phyloP scores from a whole-genome alignment of 2,329 filamentous ascomycete genomes.

The Hypoxylon rubiginosum region DNA sequence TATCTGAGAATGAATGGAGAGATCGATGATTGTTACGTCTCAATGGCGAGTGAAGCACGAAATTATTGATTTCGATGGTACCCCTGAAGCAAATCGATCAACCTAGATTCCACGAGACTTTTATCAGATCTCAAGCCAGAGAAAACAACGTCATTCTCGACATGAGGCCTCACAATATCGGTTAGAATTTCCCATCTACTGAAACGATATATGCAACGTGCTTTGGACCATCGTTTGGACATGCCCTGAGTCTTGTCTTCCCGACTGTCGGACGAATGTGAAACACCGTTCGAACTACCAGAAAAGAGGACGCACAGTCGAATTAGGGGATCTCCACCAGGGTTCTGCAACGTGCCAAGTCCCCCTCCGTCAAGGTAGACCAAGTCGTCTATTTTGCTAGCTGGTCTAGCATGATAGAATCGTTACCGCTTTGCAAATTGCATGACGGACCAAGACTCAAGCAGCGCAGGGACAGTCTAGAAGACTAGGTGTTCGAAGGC shows the following conservation, averaged over 20 bases:
- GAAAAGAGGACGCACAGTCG: slow-evolving; percentile 17
- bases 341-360: slow-evolving; percentile 40
- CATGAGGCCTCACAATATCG: slow-evolving; percentile 38
- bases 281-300: slow-evolving; percentile 7
- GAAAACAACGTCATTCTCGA: slow-evolving; percentile 30
- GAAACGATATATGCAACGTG: slow-evolving; percentile 36
- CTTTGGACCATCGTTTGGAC: slow-evolving; percentile 30
- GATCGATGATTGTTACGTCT: neutral
- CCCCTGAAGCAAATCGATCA: slow-evolving; percentile 22
- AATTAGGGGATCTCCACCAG: slow-evolving; percentile 25
- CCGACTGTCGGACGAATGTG: neutral
- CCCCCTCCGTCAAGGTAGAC: slow-evolving; percentile 21
- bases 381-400: slow-evolving; percentile 6
- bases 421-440: slow-evolving; percentile 13
- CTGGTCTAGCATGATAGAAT: slow-evolving; percentile 25
- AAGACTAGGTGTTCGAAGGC: neutral
- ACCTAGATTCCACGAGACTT: slow-evolving; percentile 27
- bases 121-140: slow-evolving; percentile 34
- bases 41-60: slow-evolving; percentile 11
- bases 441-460: slow-evolving; percentile 24
- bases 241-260: slow-evolving; percentile 24
- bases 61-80: slow-evolving; percentile 16
- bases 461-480: slow-evolving; percentile 20
- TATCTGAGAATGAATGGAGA: neutral
- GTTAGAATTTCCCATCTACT: slow-evolving; percentile 33